Evolutionary conservation across 2,329 filamentous ascomycete species (phyloP).

Genomic region (Arthrobotrys musiformis): DNA sequence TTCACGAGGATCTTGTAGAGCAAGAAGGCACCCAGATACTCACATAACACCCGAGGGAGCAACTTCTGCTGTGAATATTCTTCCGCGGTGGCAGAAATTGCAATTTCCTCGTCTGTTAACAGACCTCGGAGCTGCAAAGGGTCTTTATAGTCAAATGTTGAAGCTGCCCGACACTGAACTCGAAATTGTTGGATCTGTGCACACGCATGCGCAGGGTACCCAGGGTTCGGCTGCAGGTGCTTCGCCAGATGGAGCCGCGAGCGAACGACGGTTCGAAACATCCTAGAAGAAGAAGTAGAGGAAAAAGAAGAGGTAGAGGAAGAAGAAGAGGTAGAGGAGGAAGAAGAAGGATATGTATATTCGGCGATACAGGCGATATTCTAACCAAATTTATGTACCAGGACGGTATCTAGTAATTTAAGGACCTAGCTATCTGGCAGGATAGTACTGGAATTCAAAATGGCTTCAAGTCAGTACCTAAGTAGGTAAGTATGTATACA

Average conservation of each 20-base stretch:
- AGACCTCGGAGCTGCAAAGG: conserved; percentile 79
- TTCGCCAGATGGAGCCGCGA: not conserved
- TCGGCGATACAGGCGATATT: no score
- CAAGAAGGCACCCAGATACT: conserved; percentile 59
- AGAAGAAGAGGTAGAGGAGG: no score
- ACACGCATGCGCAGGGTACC: not conserved
- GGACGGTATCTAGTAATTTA: no score
- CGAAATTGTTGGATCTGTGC: not conserved
- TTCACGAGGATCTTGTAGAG: no score
- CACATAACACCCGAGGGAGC: conserved; percentile 85
- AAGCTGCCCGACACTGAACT: conserved; percentile 19
- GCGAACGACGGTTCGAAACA: not conserved
- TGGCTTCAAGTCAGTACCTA: no score
- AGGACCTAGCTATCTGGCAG: no score
- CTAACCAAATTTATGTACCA: no score
- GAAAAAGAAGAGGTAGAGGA: no score
- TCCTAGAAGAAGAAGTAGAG: not conserved
- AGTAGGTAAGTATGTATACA: no score
- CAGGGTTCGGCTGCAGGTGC: not conserved
- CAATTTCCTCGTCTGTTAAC: conserved; percentile 88
- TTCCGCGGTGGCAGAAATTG: conserved; percentile 89
- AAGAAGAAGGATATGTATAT: no score
- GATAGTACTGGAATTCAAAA: no score
- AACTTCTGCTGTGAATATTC: conserved; percentile 92
- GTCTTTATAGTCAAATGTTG: conserved; percentile 87